Evolutionary conservation across 108 stramenopile species (phyloP).

Genomic region (Skeletonema marinoi): DNA sequence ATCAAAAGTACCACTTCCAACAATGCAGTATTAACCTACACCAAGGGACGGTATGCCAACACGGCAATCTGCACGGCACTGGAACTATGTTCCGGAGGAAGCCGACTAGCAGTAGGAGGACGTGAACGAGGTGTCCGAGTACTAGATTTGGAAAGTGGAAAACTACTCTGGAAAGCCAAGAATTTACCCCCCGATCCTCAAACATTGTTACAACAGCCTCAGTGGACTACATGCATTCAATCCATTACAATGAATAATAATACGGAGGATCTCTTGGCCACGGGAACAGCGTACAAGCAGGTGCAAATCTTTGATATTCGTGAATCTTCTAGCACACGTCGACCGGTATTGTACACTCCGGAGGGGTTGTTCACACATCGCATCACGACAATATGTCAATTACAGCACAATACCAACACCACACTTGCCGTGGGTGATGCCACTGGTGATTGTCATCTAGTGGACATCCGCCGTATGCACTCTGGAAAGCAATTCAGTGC

Average conservation of each 20-base stretch:
- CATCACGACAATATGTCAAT: conserved; percentile 68
- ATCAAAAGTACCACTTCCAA: background rate
- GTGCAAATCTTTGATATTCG: conserved; percentile 84
- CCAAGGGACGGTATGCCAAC: conserved; percentile 61
- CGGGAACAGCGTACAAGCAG: conserved; percentile 83
- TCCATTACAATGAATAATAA: conserved; percentile 44
- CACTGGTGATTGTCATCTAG: conserved; percentile 56
- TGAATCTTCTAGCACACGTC: conserved; percentile 52
- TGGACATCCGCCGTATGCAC: conserved; percentile 65
- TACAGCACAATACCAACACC: conserved; percentile 24
- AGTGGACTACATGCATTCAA: conserved; percentile 75
- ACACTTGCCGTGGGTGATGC: conserved; percentile 68
- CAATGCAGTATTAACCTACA: conserved; percentile 52
- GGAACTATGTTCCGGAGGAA: conserved; percentile 40
- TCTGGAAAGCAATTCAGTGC: conserved; percentile 20
- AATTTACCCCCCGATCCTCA: conserved; percentile 86
- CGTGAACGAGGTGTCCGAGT: conserved; percentile 72
- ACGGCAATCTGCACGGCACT: conserved; percentile 62
- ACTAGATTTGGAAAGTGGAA: conserved; percentile 67
- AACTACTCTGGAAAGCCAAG: conserved; percentile 77
- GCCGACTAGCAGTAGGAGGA: conserved; percentile 68
- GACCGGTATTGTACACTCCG: conserved; percentile 67
- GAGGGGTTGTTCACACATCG: conserved; percentile 64
- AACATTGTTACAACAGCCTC: conserved; percentile 79
- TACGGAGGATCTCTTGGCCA: conserved; percentile 58